Conservation (phyloP, 1,139 yeast genomes). For the Hyphopichia buzzinii region DNA sequence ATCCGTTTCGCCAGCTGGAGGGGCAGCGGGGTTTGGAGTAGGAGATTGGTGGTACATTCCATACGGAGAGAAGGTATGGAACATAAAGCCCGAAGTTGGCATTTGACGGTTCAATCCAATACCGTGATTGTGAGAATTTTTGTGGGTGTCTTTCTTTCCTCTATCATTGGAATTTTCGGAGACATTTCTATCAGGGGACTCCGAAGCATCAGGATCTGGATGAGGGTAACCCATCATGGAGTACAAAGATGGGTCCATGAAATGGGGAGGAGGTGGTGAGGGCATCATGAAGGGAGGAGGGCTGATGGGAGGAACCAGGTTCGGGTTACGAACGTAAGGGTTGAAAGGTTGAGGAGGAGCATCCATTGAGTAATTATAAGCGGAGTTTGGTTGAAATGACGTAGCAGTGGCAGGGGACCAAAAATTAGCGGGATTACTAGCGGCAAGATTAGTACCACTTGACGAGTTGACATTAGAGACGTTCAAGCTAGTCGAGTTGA, state of each 20-base stretch:
- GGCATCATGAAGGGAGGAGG: conserved; percentile 44
- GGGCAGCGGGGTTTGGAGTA: conserved; percentile 18
- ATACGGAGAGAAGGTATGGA: conserved; percentile 52
- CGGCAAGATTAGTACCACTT: conserved; percentile 20
- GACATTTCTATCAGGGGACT: not conserved
- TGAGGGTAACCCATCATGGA: conserved; percentile 23
- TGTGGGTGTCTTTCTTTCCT: conserved; percentile 2
- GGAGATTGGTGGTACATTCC: conserved; percentile 37
- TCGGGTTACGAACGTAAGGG: conserved; percentile 10
- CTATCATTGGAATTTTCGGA: conserved; percentile 2
- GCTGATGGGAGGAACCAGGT: conserved; percentile 28
- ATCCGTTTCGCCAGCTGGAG: conserved; percentile 3
- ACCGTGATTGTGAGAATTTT: conserved; percentile 28
- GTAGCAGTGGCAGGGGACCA: conserved; percentile 70
- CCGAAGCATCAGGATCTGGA: not conserved
- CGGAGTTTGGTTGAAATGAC: conserved; percentile 48
- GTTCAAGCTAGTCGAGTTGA: conserved; percentile 15
- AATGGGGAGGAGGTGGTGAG: conserved; percentile 32
- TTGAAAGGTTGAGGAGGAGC: conserved; percentile 14
- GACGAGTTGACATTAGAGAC: conserved; percentile 10
- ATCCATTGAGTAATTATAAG: conserved; percentile 30
- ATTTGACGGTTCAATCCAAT: conserved; percentile 40
- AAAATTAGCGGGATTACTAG: conserved; percentile 35
- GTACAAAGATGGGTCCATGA: conserved; percentile 39
- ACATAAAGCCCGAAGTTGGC: conserved; percentile 37